Percentiles rank a stretch among this genome's conserved stretches.
Conservation (phyloP, 805 yeast species). For the Sungouiella blattae region DNA sequence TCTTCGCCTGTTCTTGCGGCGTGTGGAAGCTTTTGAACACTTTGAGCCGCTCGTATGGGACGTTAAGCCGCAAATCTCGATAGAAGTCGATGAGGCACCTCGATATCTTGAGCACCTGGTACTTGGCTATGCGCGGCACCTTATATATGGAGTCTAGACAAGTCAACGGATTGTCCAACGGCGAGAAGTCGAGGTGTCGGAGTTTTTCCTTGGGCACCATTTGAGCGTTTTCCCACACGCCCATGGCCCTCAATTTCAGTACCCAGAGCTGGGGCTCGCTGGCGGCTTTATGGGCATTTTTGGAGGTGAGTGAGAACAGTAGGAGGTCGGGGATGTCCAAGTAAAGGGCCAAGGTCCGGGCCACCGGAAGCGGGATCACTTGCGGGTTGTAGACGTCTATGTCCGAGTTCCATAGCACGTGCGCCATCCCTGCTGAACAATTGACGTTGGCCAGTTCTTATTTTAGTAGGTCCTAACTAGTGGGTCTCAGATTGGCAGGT, state of each 20-base stretch:
- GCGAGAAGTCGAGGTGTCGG: constrained; percentile 6
- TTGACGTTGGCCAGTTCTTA: too few relatives aligned
- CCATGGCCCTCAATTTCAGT: constrained; percentile 30
- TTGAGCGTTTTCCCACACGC: constrained; percentile 31
- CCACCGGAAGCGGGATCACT: constrained; percentile 37
- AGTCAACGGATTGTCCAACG: constrained; percentile 26
- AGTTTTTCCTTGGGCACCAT: constrained; percentile 4
- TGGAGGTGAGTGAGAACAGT: constrained; percentile 35
- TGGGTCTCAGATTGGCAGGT: too few relatives aligned
- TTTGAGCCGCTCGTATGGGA: constrained; percentile 38
- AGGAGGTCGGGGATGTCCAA: constrained; percentile 38
- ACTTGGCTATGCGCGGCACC: constrained; percentile 30
- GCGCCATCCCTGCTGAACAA: too few relatives aligned
- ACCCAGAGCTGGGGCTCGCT: constrained; percentile 41
- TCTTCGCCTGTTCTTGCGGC: constrained; percentile 51
- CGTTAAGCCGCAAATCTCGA: constrained; percentile 41
- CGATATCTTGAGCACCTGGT: constrained; percentile 38
- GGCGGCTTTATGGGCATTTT: constrained; percentile 35
- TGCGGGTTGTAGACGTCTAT: constrained; percentile 39
- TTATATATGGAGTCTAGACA: constrained; percentile 30
- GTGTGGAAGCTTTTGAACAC: constrained; percentile 45
- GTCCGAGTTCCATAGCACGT: constrained; percentile 44
- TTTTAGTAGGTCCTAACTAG: too few relatives aligned
- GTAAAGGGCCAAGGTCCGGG: constrained; percentile 30
- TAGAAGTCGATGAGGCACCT: constrained; percentile 41